Base-by-base conservation (phyloP, 768 basidiomycete species). In the Boletus tylopilopsis region DNA sequence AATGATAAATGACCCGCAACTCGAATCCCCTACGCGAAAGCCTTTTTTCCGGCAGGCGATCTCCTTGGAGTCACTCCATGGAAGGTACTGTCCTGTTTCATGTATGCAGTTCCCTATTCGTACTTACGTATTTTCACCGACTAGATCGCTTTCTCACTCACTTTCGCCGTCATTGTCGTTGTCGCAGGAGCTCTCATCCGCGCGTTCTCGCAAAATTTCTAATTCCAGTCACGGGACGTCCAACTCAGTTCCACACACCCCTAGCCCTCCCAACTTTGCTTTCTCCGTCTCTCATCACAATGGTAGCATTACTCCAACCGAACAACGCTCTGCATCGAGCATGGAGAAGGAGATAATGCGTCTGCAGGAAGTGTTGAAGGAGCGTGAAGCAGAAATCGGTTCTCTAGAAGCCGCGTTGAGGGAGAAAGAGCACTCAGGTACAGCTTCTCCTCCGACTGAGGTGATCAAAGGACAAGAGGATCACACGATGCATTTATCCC, bases 261-360 rank as follows among this genome's bases (percentile, higher is more conserved):
- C 81, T 51, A 70, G 74, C 30, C 70, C 72, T n/a, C 78, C 81
- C 22, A 83, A 77, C 59, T 72, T 83, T 27, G 80, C 78, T 35
- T 76, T 87, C 45, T 80, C 82, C 24, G 64, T 84, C 49, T 61
- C 79, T 68, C 55, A 73, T 57, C 67, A 50, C 36, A 64, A 62
- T 42, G 62, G 66, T 22, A 50, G 35, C 22, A 42, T 32, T 18
- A 60, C 60, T 18, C 54, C 58, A 0, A 56, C 72, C 9, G 76
- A 77, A 50, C 88, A 91, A 59, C 82, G 94, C 41, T 90, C 92
- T 23, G 83, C 84, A 7, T 74, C 78, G 16, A 94, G 93, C 64
- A 76, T 96, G 52, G 94, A 96, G 69, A 86, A 88, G 61, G 95
- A 98, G 69, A 91, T 97, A 50, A 94, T 93, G 87, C 84, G 94